Conservation (phyloP, 1,284 basidiomycete genomes). For the Trametes pubescens region DNA sequence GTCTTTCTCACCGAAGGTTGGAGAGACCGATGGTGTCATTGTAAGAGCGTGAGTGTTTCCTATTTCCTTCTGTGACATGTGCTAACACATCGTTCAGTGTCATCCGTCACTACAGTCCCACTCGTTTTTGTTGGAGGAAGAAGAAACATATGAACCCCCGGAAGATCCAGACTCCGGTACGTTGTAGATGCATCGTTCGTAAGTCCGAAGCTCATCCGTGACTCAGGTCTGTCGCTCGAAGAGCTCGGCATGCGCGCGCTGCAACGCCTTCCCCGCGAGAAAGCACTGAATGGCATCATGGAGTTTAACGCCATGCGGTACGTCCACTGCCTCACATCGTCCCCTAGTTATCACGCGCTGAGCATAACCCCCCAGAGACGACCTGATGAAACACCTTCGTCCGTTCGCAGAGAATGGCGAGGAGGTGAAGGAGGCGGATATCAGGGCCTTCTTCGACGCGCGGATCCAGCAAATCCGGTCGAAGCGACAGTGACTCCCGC, state of each 20-base stretch:
- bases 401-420: conserved; percentile 82
- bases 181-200: conserved; percentile 17
- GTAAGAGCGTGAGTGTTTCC: conserved; percentile 55
- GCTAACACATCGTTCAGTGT: conserved; percentile 53
- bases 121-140: conserved; percentile 74
- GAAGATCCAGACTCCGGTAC: conserved; percentile 82
- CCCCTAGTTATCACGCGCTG: not conserved
- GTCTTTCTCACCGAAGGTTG: conserved; percentile 77
- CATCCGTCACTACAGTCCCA: conserved; percentile 56
- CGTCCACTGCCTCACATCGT: conserved; percentile 30
- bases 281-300: conserved; percentile 79
- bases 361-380: conserved; percentile 58
- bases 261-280: conserved; percentile 72
- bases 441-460: conserved; percentile 72
- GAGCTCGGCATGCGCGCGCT: conserved; percentile 82
- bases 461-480: conserved; percentile 32
- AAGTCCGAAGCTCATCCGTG: not conserved
- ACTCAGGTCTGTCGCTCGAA: conserved; percentile 72
- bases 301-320: conserved; percentile 84
- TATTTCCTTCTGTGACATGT: not conserved
- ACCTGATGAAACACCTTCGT: conserved; percentile 73
- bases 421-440: conserved; percentile 77
- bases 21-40: conserved; percentile 78
- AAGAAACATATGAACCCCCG: conserved; percentile 83
- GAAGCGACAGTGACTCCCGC: conserved; percentile 23